These are phyloP conservation scores for Xenosphaeropsis pyriputrescens DNA, from an alignment of 2,329 filamentous ascomycete genomes.

Conservation along the genomic window DNA sequence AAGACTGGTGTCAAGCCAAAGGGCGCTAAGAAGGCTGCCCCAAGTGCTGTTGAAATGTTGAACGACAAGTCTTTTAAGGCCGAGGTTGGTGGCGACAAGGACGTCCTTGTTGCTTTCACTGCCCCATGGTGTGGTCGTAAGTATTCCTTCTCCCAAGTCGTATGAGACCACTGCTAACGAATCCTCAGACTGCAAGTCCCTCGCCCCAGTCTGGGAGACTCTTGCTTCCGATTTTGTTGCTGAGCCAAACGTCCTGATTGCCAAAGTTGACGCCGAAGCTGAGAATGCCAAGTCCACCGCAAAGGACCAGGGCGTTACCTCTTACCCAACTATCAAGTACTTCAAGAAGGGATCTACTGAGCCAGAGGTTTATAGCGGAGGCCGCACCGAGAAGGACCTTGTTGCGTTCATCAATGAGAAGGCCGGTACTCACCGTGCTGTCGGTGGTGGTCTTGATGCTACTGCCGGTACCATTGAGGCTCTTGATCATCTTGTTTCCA, in stretches of 20 bases:
- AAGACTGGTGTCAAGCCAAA: slow-evolving; percentile 78
- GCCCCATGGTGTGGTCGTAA: slow-evolving; percentile 97
- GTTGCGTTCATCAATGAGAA: slow-evolving; percentile 77
- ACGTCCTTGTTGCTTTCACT: slow-evolving; percentile 91
- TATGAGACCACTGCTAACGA: slow-evolving; percentile 4
- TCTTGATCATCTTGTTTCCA: slow-evolving; percentile 62
- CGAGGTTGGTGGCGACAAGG: slow-evolving; percentile 68
- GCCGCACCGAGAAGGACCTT: slow-evolving; percentile 62
- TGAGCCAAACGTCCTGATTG: slow-evolving; percentile 70
- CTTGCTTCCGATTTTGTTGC: slow-evolving; percentile 67
- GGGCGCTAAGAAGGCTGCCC: slow-evolving; percentile 51
- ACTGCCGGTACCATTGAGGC: slow-evolving; percentile 69
- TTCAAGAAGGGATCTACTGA: slow-evolving; percentile 76
- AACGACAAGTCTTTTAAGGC: slow-evolving; percentile 67
- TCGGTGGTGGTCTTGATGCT: slow-evolving; percentile 66
- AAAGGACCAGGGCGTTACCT: slow-evolving; percentile 60
- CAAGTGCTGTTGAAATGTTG: slow-evolving; percentile 66
- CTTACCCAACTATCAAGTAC: slow-evolving; percentile 96
- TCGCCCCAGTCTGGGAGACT: slow-evolving; percentile 82
- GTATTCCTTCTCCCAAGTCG: slow-evolving; percentile 24
- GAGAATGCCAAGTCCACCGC: slow-evolving; percentile 71
- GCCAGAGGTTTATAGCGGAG: slow-evolving; percentile 56
- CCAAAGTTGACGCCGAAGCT: slow-evolving; percentile 90
- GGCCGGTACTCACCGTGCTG: slow-evolving; percentile 70
- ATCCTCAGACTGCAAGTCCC: slow-evolving; percentile 77